A percentile compares a stretch with the other conserved stretches of the same genome.
These are phyloP conservation scores for Phanerochaete sordida DNA, from an alignment of 768 basidiomycete genomes.

Conservation along the genomic window DNA sequence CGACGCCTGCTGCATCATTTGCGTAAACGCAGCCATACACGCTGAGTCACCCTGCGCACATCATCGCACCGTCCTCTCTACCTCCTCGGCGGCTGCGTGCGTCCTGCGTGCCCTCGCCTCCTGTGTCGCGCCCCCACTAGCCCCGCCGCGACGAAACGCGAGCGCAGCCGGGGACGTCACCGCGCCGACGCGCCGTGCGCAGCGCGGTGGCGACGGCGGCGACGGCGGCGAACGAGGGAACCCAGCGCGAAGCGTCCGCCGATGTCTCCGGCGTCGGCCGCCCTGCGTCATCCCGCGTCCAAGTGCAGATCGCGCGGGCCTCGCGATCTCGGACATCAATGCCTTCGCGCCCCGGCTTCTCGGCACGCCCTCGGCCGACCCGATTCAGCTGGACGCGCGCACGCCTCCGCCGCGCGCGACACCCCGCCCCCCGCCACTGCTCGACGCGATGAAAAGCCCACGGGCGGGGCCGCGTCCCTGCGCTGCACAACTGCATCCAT, in stretches of 20 bases:
- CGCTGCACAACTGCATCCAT: no score
- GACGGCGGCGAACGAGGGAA: neutral
- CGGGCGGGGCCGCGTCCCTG: no score
- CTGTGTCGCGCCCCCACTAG: neutral
- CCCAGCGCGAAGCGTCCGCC: neutral
- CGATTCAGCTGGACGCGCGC: no score
- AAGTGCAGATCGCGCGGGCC: neutral
- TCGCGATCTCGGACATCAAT: neutral
- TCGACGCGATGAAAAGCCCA: no score
- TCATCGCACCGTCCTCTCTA: constrained; percentile 3
- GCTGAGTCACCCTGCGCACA: neutral
- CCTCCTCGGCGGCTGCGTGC: neutral
- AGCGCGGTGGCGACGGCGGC: neutral
- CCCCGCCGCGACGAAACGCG: no score
- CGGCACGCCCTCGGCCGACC: constrained; percentile 4
- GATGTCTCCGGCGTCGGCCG: neutral
- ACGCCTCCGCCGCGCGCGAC: neutral
- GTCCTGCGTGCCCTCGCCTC: neutral
- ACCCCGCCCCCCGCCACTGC: no score
- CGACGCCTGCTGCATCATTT: constrained; percentile 1
- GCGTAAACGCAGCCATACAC: neutral
- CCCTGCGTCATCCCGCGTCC: constrained; percentile 1
- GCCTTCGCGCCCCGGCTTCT: neutral
- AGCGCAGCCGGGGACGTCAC: neutral
- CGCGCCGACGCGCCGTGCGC: neutral